Evolutionary conservation across 2,329 filamentous ascomycete species (phyloP).

Genomic region (Cercospora sp.): DNA sequence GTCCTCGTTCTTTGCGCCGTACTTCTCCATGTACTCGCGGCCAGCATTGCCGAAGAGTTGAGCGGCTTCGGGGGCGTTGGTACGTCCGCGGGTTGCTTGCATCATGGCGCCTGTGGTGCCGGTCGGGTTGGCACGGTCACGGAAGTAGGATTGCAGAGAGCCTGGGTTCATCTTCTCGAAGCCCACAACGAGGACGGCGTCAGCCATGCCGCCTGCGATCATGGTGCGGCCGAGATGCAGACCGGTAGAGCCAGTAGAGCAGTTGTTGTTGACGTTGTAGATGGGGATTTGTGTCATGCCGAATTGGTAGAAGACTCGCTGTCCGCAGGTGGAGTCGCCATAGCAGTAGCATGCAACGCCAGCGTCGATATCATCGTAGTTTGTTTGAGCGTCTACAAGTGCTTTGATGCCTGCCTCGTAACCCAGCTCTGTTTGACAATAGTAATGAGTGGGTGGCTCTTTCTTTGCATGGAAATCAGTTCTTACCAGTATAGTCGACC

Average conservation of each 20-base stretch:
- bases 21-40: constrained; percentile 88
- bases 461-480: not conserved
- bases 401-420: constrained; percentile 91
- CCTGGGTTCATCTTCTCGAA: constrained; percentile 98
- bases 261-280: constrained; percentile 99
- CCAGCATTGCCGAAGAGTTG: constrained; percentile 98
- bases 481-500: constrained; percentile 72
- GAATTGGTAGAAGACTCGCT: constrained; percentile 98
- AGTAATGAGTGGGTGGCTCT: not conserved
- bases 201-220: constrained; percentile 72
- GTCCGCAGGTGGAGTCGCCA: constrained; percentile 90
- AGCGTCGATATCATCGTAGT: constrained; percentile 93
- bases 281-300: constrained; percentile 95
- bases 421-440: constrained; percentile 64
- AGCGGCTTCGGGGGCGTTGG: constrained; percentile 32
- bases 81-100: constrained; percentile 34
- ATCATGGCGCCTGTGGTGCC: constrained; percentile 68
- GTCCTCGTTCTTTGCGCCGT: constrained; percentile 78
- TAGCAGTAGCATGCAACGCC: constrained; percentile 97
- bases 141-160: constrained; percentile 76
- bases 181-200: constrained; percentile 82
- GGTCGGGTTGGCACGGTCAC: constrained; percentile 79
- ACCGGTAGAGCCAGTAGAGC: constrained; percentile 87
- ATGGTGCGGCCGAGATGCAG: constrained; percentile 79
- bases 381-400: constrained; percentile 81